Base-by-base conservation (phyloP, 441 rosid species). In the Populus hybrid region DNA sequence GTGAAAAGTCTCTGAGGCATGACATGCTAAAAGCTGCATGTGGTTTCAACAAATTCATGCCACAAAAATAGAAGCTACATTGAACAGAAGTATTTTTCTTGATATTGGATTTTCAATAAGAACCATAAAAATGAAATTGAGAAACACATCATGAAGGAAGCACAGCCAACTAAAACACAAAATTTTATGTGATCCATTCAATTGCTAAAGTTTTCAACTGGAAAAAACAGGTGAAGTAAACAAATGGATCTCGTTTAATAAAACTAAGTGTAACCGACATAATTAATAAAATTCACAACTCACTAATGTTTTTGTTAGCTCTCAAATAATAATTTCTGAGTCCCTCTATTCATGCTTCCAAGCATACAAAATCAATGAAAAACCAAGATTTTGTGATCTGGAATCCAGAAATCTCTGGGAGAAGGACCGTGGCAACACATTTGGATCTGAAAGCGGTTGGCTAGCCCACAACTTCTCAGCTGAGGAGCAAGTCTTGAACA, bases 311-410 rank as follows among this genome's bases (percentile, higher is more conserved):
- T 56, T 56, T 56, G 63, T 56, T 20, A 56, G 63, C 63, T 6
- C 64, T 7, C 23, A 20, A 56, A 56, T 1, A 53, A 53, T 1
- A 7, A 71, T 79, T 79, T 81, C 82, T 3, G 45, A 67, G 78
- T 77, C 75, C 83, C 81, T 82, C 87, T 90, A 94, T 79, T 94
- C 97, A 73, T 84, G 90, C 94, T 89, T 94, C 94, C 97, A 92
- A 74, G 94, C 94, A 78, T 91, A 84, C 87, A 94, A 86, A 83
- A 88, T 82, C 85, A 94, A 81, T 9, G 97, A 87, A 86, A 91
- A 94, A 68, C 91, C 95, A 63, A 83, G 88, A 87, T 85, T 84
- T 68, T 86, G 94, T 28, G 88, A 82, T 76, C 87, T 88, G 56
- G 91, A 84, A 74, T 89, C 96, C 9, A 87, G 74, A 73, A 89